A percentile compares a stretch with the other conserved stretches of the same genome.
phyloP scores from a whole-genome alignment of 345 rosid species.

The Alliaria petiolata region DNA sequence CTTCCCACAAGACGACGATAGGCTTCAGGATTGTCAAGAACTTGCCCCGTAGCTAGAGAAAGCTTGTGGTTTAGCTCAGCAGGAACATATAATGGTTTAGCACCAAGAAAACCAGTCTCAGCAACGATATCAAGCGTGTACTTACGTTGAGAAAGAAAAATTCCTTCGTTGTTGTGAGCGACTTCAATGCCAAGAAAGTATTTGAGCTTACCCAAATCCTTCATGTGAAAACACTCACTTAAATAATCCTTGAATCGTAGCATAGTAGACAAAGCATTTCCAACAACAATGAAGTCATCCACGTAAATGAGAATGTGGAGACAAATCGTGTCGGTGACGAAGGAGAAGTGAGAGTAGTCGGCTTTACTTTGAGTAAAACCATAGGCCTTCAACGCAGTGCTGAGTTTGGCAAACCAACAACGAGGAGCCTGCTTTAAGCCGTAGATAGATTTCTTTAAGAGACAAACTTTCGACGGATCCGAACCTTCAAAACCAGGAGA shows the following conservation, averaged over 20 bases:
- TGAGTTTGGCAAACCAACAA: background rate
- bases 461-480: background rate
- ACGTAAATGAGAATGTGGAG: background rate
- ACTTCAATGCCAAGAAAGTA: background rate
- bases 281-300: background rate
- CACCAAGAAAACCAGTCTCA: background rate
- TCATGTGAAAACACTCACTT: too few relatives aligned
- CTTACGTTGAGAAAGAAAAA: background rate
- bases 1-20: background rate
- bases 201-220: background rate
- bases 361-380: background rate
- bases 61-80: background rate
- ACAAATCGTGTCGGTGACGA: background rate
- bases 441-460: too few relatives aligned
- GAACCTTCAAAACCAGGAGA: too few relatives aligned
- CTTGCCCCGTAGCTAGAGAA: background rate
- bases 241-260: too few relatives aligned
- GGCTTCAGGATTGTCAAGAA: background rate
- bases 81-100: background rate
- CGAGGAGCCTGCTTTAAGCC: background rate
- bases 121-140: background rate
- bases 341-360: background rate
- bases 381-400: too few relatives aligned
- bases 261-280: background rate
- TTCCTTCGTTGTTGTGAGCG: background rate